These are phyloP conservation scores for Dryas integrifolia DNA, from an alignment of 331 rosid genomes.

Conservation along the genomic window DNA sequence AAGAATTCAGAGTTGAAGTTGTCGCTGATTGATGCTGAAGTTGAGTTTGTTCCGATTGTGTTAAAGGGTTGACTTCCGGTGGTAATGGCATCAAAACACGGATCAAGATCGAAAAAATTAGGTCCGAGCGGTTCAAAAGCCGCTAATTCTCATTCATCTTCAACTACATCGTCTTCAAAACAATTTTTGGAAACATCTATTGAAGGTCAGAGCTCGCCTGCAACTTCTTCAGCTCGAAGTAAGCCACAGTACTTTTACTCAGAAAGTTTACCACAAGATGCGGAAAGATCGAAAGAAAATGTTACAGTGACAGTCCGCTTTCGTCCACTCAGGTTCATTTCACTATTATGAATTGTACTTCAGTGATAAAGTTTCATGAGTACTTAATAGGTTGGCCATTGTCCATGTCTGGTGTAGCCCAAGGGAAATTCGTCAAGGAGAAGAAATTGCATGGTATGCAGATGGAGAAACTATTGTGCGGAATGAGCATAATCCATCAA, in stretches of 20 bases:
- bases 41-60: conserved; percentile 12
- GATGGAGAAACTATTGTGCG: conserved; percentile 92
- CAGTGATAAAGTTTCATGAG: conserved; percentile 16
- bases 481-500: conserved; percentile 85
- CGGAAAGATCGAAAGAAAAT: conserved; percentile 66
- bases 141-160: conserved; percentile 75
- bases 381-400: conserved; percentile 33
- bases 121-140: conserved; percentile 43
- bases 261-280: conserved; percentile 48
- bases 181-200: conserved; percentile 64
- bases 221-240: conserved; percentile 83
- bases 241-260: conserved; percentile 62
- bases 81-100: conserved; percentile 73
- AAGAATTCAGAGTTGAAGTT: neutral
- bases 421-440: conserved; percentile 95
- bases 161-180: conserved; percentile 85
- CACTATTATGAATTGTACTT: conserved; percentile 13
- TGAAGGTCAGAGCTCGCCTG: conserved; percentile 91
- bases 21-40: conserved; percentile 14
- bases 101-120: conserved; percentile 46
- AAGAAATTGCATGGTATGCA: conserved; percentile 99
- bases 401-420: conserved; percentile 56
- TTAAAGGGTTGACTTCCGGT: conserved; percentile 48
- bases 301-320: conserved; percentile 96
- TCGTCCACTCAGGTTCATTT: conserved; percentile 89